Evolutionary conservation across 202 grass and related monocot genomes (phyloP), one percentile per base, ranked within the genome.

Genomic region (Schoenoplectus tabernaemontani): DNA sequence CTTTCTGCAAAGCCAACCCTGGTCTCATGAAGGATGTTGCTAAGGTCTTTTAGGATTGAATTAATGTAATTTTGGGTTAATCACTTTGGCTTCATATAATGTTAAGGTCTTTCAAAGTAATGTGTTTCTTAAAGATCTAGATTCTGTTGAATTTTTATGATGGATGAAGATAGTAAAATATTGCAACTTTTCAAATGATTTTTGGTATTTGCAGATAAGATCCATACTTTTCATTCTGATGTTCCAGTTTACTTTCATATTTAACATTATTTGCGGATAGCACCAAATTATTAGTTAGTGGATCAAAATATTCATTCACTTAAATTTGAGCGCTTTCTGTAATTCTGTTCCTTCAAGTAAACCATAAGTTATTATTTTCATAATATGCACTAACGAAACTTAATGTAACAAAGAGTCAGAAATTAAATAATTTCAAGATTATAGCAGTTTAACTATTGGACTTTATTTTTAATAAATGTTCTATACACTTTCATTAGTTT

Each of bases 21-120:
- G 91, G 89, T 0, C 89, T 98, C 88, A 95, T 92, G 91, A 90
- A 91, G 87, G 89, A 91, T 75, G 91, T 93, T 59, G 93, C 93
- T 16, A 93, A 91, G 91, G 91, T 90, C 89, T 97, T 97, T 83
- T 91, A 75, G 70, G 30, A 75, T 75, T 75, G 59, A 16, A 32
- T 34, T 16, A 39, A 59, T 75, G 69, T 50, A 34, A n/a, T 17
- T 73, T 73, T 73, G 43, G 5, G 23, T 28, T 32, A 48, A 11
- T 16, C 16, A 75, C 47, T 34, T 7, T 75, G 46, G 47, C 46
- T 75, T 75, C 28, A 56, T 16, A 75, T 75, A 36, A 48, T 75
- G 20, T 74, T 75, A n/a, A 54, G 70, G 19, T 75, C 24, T 75
- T 75, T 56, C 70, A 53, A 36, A 54, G 54, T 74, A 54, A 56